Conservation (phyloP, 2,329 filamentous ascomycete genomes). For the Fusarium keratoplasticum region DNA sequence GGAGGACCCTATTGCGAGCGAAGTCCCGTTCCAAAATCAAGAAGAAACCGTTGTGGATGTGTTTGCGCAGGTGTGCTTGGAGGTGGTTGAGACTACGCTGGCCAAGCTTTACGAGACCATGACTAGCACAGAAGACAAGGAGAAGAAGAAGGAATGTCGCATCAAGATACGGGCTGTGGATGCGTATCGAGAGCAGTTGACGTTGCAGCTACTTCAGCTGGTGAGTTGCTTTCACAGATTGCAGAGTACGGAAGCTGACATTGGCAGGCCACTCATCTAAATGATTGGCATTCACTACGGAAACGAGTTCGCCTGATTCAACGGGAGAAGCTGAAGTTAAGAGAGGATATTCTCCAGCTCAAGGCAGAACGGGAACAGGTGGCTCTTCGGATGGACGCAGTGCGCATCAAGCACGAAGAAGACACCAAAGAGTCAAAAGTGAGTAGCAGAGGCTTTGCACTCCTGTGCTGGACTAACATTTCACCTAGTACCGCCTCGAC, state of each 20-base stretch:
- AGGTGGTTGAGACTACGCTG: conserved; percentile 66
- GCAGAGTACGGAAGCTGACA: conserved; percentile 9
- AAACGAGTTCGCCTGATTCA: conserved; percentile 69
- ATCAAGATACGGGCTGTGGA: conserved; percentile 68
- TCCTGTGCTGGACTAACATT: conserved; percentile 1
- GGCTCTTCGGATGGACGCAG: conserved; percentile 70
- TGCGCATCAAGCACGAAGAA: conserved; percentile 69
- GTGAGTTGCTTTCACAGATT: conserved; percentile 53
- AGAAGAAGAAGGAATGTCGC: conserved; percentile 64
- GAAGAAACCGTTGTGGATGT: conserved; percentile 74
- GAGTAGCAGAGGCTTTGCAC: conserved; percentile 35
- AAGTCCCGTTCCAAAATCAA: conserved; percentile 66
- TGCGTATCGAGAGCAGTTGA: conserved; percentile 68
- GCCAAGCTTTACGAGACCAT: conserved; percentile 58
- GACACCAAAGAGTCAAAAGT: conserved; percentile 65
- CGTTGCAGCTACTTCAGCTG: conserved; percentile 67
- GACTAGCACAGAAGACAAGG: conserved; percentile 54
- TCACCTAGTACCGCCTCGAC: conserved; percentile 57
- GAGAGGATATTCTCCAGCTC: conserved; percentile 70
- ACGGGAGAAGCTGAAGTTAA: conserved; percentile 66
- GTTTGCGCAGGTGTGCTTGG: conserved; percentile 70
- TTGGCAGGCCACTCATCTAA: conserved; percentile 67
- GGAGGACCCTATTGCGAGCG: conserved; percentile 58
- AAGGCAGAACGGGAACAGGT: conserved; percentile 71
- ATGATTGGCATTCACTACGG: conserved; percentile 67